Base-by-base conservation (phyloP, 306 rosid genomes). In the Trifolium dubium region DNA sequence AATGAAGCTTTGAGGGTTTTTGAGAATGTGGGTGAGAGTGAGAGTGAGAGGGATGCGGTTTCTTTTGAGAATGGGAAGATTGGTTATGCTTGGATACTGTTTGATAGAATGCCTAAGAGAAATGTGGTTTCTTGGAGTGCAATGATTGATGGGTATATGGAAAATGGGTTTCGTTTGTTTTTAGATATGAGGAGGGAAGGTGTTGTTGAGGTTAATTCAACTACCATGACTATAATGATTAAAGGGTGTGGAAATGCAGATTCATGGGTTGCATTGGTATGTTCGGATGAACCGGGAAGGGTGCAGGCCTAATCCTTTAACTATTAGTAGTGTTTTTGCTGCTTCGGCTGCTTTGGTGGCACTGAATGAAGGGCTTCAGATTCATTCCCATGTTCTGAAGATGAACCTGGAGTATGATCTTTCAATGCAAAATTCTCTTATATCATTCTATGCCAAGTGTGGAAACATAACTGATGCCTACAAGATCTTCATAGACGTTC, bases 91-190 rank as follows among this genome's bases (percentile, higher is more conserved):
- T 79, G 89, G 74, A 66, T 55, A 13, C 69, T 92, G 86, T 92
- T 90, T 82, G 93, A 90, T 64, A 70, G 62, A 75, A 90, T 89
- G 90, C 85, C 81, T 3, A 86, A 82, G 62, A 87, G 86, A 78
- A 90, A 83, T 55, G 90, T 89, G 74, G 87, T 90, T 73, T 82
- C 89, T 64, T 92, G 97, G 98, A 89, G 97, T 41, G 71, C 90
- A 13, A 89, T 90, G 90, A 87, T 90, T 58, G 82, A 92, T 78
- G 97, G 95, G 72, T 86, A 80, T 63, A 86, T 89, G 88, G 89
- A 75, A 66, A 85, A 79, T 4, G 97, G 97, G 58, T 83, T 90
- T 23, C 23, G 65, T 35, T 84, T 90, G 84, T 90, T 93, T 82
- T 34, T 65, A 60, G 71, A 83, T 55, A 87, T 88, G 92, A 87